Percentiles rank a stretch among this genome's conserved stretches.
phyloP scores from a whole-genome alignment of 148 eudicot genomes.

The Arctostaphylos glauca region DNA sequence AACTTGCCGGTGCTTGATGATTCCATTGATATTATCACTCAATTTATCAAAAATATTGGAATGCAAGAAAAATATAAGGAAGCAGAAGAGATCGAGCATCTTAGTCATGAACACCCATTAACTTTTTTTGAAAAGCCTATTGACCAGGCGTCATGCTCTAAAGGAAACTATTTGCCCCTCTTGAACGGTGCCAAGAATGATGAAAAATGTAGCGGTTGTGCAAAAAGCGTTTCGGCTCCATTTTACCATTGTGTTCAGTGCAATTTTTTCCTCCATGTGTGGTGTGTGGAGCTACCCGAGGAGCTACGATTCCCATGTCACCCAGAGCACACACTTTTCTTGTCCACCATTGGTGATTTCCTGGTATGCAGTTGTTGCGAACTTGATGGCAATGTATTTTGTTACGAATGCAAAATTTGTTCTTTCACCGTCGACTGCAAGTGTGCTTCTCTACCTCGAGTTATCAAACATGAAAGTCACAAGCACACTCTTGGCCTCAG shows the following conservation, averaged over 20 bases:
- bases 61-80: neutral
- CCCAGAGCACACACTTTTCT: neutral
- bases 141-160: neutral
- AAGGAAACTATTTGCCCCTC: neutral
- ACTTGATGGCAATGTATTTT: too few relatives aligned
- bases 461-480: neutral
- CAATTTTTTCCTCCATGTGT: neutral
- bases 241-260: neutral
- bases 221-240: neutral
- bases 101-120: neutral
- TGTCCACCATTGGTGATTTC: neutral
- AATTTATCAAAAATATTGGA: neutral
- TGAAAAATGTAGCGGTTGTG: neutral
- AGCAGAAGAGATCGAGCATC: neutral
- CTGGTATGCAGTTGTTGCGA: accelerated
- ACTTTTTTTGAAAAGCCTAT: neutral
- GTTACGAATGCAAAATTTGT: neutral
- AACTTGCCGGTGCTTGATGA: neutral
- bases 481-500: neutral
- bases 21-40: neutral
- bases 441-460: neutral
- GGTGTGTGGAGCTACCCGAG: neutral
- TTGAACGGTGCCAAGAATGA: neutral
- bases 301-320: neutral
- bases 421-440: accelerated